Evolutionary conservation across 805 yeast species (phyloP).

Genomic region (Starmerella stigmatis): DNA sequence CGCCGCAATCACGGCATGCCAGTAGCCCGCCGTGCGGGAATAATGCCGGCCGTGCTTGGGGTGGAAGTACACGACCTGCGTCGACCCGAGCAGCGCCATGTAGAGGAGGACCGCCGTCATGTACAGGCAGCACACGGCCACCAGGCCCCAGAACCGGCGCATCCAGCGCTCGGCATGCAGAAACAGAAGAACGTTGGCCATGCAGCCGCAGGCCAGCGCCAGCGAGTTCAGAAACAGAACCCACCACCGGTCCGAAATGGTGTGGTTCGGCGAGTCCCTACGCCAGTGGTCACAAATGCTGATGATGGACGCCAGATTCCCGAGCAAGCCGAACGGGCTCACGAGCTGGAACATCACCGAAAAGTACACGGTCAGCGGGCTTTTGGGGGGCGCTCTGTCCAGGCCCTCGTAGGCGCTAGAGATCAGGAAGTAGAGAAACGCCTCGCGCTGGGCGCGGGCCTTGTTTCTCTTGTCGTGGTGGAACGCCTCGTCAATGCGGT

Average conservation of each 20-base stretch:
- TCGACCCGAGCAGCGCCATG: slow-evolving; percentile 38
- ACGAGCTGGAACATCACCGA: slow-evolving; percentile 16
- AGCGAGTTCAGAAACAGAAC: slow-evolving; percentile 50
- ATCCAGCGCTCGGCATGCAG: slow-evolving; percentile 58
- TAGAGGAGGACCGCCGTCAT: slow-evolving; percentile 47
- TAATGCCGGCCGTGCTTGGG: slow-evolving; percentile 15
- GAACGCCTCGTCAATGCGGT: no score
- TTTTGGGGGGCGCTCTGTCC: background rate
- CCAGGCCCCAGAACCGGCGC: slow-evolving; percentile 44
- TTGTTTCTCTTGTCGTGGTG: no score
- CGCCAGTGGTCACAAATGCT: slow-evolving; percentile 23
- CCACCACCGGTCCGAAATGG: slow-evolving; percentile 25
- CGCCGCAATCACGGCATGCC: slow-evolving; percentile 64
- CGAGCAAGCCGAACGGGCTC: slow-evolving; percentile 22
- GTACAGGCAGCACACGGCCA: slow-evolving; percentile 40
- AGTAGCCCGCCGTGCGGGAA: slow-evolving; percentile 53
- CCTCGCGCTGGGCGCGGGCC: slow-evolving; percentile 3
- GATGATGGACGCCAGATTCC: slow-evolving; percentile 19
- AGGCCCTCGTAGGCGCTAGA: background rate
- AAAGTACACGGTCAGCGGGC: background rate
- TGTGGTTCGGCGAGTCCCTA: background rate
- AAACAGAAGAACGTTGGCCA: slow-evolving; percentile 59
- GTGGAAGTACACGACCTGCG: slow-evolving; percentile 30
- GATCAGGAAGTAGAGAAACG: background rate
- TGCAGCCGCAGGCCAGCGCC: slow-evolving; percentile 52